These are phyloP conservation scores for Penicillium sp. DNA, from an alignment of 2,329 filamentous ascomycete genomes.

Conservation along the genomic window DNA sequence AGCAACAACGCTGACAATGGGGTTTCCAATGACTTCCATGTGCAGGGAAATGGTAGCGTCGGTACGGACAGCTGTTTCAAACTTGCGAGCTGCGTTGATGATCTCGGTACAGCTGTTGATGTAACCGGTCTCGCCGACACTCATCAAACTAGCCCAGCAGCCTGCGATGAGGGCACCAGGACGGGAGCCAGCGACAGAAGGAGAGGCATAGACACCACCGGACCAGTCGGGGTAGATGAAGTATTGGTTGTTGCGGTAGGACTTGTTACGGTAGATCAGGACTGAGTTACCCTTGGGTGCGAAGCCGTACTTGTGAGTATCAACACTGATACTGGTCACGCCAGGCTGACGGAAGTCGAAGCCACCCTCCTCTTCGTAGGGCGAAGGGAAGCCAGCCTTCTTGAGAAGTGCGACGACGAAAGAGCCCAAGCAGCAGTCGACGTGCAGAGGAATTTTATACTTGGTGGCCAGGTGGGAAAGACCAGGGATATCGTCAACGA, in stretches of 20 bases:
- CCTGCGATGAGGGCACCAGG: constrained; percentile 93
- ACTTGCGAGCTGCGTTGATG: constrained; percentile 80
- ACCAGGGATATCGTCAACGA: constrained; percentile 89
- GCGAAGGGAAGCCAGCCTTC: constrained; percentile 76
- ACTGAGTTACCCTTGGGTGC: constrained; percentile 97
- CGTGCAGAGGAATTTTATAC: constrained; percentile 83
- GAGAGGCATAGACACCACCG: constrained; percentile 93
- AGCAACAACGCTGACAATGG: constrained; percentile 86
- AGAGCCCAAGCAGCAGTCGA: constrained; percentile 96
- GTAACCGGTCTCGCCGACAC: constrained; percentile 84
- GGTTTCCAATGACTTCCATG: constrained; percentile 78
- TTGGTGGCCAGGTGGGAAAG: constrained; percentile 81
- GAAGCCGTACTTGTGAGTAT: constrained; percentile 99
- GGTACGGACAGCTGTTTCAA: constrained; percentile 71
- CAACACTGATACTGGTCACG: constrained; percentile 92
- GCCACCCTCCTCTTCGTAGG: constrained; percentile 66
- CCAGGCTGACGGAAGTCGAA: constrained; percentile 95
- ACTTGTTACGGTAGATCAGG: constrained; percentile 80
- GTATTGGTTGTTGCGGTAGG: constrained; percentile 87
- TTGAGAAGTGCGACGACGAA: constrained; percentile 92
- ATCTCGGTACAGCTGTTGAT: constrained; percentile 84
- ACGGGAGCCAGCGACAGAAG: constrained; percentile 85
- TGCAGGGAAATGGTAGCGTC: constrained; percentile 70
- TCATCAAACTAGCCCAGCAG: constrained; percentile 92
- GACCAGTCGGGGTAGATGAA: constrained; percentile 95